Conservation (phyloP, 108 stramenopile genomes). For the Cyclotella cryptica region DNA sequence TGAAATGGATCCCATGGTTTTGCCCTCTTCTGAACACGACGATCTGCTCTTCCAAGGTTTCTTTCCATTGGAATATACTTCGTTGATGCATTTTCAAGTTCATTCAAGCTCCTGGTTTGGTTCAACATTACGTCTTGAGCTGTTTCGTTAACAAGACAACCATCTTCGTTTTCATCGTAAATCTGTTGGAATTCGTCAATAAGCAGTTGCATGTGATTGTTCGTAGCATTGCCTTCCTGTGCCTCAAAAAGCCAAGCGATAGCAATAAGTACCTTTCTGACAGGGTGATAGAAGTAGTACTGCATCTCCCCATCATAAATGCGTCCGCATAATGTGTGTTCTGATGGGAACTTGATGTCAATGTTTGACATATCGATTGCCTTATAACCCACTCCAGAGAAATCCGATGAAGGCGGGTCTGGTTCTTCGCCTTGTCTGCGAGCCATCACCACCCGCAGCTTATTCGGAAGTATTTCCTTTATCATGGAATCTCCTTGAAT, state of each 20-base stretch:
- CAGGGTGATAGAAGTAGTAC: constrained; percentile 72
- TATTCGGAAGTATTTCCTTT: constrained; percentile 49
- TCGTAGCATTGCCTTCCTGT: constrained; percentile 1
- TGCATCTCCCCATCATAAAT: constrained; percentile 81
- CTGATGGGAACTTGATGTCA: constrained; percentile 82
- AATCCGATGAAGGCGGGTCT: constrained; percentile 60
- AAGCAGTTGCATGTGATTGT: constrained; percentile 54
- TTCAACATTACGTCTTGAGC: not conserved
- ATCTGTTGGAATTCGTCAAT: constrained; percentile 59
- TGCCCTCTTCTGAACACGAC: constrained; percentile 27
- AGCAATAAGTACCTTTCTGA: constrained; percentile 21
- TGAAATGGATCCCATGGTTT: constrained; percentile 74
- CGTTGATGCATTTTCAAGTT: not conserved
- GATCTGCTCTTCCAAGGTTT: constrained; percentile 5
- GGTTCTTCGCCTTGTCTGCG: constrained; percentile 35
- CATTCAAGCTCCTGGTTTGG: no score
- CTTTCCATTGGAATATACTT: constrained; percentile 3
- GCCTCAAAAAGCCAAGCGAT: constrained; percentile 33
- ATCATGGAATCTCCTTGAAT: constrained; percentile 28
- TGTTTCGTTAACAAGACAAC: constrained; percentile 26
- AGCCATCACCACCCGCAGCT: constrained; percentile 27
- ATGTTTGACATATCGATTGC: constrained; percentile 70
- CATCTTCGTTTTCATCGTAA: constrained; percentile 54
- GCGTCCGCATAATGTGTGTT: constrained; percentile 71
- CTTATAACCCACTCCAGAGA: constrained; percentile 53